A percentile compares a stretch with the other conserved stretches of the same genome.
Evolutionary conservation across 305 asterid species (phyloP).

Genomic region (Lippia alba): DNA sequence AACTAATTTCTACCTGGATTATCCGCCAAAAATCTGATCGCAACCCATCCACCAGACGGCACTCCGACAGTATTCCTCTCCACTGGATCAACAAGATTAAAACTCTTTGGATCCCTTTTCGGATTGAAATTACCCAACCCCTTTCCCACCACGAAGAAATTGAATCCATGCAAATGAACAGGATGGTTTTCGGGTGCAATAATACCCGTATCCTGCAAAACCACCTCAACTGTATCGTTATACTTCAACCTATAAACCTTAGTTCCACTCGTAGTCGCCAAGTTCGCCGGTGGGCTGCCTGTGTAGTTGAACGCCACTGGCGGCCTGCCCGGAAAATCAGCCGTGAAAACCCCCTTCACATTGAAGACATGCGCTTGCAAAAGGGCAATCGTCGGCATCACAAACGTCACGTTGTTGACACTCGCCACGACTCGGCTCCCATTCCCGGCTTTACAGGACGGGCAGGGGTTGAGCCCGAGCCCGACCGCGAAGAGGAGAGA

Average conservation of each 20-base stretch:
- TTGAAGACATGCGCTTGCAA: constrained; percentile 49
- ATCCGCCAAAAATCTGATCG: constrained; percentile 63
- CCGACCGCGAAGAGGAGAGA: constrained; percentile 60
- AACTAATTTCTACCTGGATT: constrained; percentile 53
- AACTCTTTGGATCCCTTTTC: constrained; percentile 33
- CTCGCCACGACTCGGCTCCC: constrained; percentile 60
- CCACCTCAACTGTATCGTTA: constrained; percentile 57
- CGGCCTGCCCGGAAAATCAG: constrained; percentile 56
- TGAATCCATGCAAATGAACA: constrained; percentile 33
- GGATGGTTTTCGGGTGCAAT: constrained; percentile 38
- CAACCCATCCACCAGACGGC: constrained; percentile 71
- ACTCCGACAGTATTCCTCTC: constrained; percentile 61
- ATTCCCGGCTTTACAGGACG: constrained; percentile 66
- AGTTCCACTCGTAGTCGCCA: constrained; percentile 50
- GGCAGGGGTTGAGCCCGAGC: constrained; percentile 62
- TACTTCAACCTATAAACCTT: constrained; percentile 50
- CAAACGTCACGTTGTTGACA: constrained; percentile 57
- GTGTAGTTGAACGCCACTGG: constrained; percentile 58
- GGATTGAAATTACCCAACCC: constrained; percentile 62
- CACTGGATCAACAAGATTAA: constrained; percentile 55
- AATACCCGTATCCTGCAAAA: constrained; percentile 43
- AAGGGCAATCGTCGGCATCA: constrained; percentile 49
- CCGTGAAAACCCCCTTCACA: constrained; percentile 47
- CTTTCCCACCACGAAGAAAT: constrained; percentile 51
- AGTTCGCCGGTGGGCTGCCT: constrained; percentile 59